Evolutionary conservation across 1,284 basidiomycete species (phyloP).

Genomic region (Neonothopanus nambi): DNA sequence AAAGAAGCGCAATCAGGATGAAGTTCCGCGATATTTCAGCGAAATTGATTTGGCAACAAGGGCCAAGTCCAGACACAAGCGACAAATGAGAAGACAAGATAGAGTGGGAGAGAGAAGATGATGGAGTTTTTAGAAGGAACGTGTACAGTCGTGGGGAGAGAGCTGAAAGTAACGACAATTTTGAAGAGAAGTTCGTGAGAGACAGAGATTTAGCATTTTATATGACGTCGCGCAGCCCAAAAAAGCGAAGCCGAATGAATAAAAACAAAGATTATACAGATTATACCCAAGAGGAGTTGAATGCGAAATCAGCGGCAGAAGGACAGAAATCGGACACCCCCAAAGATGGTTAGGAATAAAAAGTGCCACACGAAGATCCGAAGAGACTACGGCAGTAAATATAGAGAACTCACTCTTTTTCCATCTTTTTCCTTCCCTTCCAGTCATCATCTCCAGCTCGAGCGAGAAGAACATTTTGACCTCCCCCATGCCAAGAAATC

Average conservation of each 20-base stretch:
- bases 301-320: too few relatives aligned
- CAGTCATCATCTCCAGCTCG: conserved; percentile 73
- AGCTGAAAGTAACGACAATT: too few relatives aligned
- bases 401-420: conserved; percentile 50
- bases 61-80: neutral
- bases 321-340: neutral
- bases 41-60: too few relatives aligned
- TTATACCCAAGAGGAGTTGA: too few relatives aligned
- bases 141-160: too few relatives aligned
- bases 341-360: neutral
- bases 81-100: neutral
- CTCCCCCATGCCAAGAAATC: conserved; percentile 66
- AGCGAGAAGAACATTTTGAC: conserved; percentile 59
- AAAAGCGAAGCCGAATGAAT: neutral
- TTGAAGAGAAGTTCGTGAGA: too few relatives aligned
- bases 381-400: neutral
- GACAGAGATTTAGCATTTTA: too few relatives aligned
- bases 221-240: too few relatives aligned
- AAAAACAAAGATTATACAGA: neutral
- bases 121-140: too few relatives aligned
- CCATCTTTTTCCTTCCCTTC: conserved; percentile 66
- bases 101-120: neutral
- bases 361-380: neutral
- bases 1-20: too few relatives aligned
- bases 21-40: too few relatives aligned